A percentile compares a stretch with the other conserved stretches of the same genome.
Evolutionary conservation across 2,329 filamentous ascomycete species (phyloP).

Genomic region (Phaeoacremonium minimum): DNA sequence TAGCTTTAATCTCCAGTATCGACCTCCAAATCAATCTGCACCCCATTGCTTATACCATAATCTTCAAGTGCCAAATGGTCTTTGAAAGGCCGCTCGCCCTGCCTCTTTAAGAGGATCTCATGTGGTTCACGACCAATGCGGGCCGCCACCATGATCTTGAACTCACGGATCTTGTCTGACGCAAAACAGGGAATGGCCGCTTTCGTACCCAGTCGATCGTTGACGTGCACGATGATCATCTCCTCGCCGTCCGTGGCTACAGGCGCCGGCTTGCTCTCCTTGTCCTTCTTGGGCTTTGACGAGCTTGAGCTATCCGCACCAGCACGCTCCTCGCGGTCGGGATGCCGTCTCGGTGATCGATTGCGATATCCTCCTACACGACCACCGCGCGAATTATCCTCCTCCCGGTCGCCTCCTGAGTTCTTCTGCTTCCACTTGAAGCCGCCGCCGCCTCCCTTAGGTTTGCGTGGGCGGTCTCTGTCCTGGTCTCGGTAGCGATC

Average conservation of each 20-base stretch:
- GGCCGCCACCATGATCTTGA: constrained; percentile 89
- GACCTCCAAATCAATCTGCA: constrained; percentile 62
- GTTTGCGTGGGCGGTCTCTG: constrained; percentile 6
- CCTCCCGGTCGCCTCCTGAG: constrained; percentile 10
- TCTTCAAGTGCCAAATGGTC: constrained; percentile 83
- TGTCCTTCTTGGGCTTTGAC: constrained; percentile 18
- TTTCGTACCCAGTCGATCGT: constrained; percentile 95
- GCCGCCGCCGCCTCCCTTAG: constrained; percentile 13
- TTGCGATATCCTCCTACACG: constrained; percentile 28
- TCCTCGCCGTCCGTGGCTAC: constrained; percentile 47
- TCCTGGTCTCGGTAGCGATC: too few relatives aligned
- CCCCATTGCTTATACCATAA: constrained; percentile 91
- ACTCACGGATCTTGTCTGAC: constrained; percentile 76
- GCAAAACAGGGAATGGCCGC: constrained; percentile 86
- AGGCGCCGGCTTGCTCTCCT: constrained; percentile 27
- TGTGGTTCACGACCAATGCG: constrained; percentile 84
- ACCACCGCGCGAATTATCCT: constrained; percentile 24
- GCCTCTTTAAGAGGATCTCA: constrained; percentile 87
- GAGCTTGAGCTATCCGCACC: constrained; percentile 16
- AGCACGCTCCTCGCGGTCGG: constrained; percentile 10
- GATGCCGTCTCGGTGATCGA: constrained; percentile 17
- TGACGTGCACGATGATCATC: constrained; percentile 92
- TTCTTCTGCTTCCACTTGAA: constrained; percentile 24
- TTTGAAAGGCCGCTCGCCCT: constrained; percentile 91
- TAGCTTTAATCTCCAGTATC: constrained; percentile 60